Conservation (phyloP, 2,329 filamentous ascomycete genomes). For the Hortaea sp. region DNA sequence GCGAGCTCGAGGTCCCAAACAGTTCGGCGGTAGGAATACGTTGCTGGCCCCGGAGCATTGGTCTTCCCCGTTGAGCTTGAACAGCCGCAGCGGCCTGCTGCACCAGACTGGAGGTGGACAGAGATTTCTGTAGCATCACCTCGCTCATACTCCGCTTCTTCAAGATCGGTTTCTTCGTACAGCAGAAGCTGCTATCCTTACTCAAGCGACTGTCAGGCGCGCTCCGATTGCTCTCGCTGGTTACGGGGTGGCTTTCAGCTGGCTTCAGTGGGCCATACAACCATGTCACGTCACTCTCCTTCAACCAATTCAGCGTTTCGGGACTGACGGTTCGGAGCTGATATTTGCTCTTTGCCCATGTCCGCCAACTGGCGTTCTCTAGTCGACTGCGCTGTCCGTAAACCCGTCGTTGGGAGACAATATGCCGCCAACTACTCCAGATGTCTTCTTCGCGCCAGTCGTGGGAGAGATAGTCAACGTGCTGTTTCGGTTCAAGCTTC, state of each 20-base stretch:
- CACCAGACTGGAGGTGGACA: slow-evolving; percentile 78
- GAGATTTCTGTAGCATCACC: slow-evolving; percentile 79
- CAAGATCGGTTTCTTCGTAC: slow-evolving; percentile 77
- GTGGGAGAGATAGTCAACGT: slow-evolving; percentile 93
- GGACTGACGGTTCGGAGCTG: slow-evolving; percentile 78
- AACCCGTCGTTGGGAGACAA: slow-evolving; percentile 66
- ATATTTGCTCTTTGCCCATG: slow-evolving; percentile 90
- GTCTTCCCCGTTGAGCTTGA: slow-evolving; percentile 61
- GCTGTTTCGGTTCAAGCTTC: slow-evolving; percentile 63
- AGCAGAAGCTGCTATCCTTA: slow-evolving; percentile 55
- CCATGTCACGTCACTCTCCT: slow-evolving; percentile 96
- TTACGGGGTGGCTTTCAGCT: slow-evolving; percentile 47
- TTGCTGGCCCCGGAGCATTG: slow-evolving; percentile 30
- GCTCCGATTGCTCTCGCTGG: slow-evolving; percentile 31
- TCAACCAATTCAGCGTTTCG: slow-evolving; percentile 90
- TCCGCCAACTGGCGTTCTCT: slow-evolving; percentile 95
- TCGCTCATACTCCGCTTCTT: slow-evolving; percentile 97
- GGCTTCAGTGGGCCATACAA: slow-evolving; percentile 87
- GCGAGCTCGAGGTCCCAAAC: slow-evolving; percentile 43
- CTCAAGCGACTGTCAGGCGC: slow-evolving; percentile 47
- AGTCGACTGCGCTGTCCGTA: slow-evolving; percentile 74
- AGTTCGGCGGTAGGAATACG: slow-evolving; percentile 41
- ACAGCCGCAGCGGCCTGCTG: slow-evolving; percentile 83
- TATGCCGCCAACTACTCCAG: slow-evolving; percentile 93
- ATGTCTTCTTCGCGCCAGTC: slow-evolving; percentile 94